These are phyloP conservation scores for Xerocomus amazonicus DNA, from an alignment of 1,284 basidiomycete genomes.

Conservation along the genomic window DNA sequence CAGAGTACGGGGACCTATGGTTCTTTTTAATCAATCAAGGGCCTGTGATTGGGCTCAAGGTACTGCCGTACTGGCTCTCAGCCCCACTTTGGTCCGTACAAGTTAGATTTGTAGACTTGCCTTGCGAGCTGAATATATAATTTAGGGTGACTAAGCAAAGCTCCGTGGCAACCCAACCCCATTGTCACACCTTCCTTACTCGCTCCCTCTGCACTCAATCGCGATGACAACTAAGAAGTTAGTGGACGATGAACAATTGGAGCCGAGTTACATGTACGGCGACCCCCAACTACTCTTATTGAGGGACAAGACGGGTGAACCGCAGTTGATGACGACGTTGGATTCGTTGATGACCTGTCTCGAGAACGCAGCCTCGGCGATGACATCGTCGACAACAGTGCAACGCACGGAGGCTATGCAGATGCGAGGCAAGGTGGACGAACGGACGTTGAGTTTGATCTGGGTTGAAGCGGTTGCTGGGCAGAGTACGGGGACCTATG, in stretches of 20 bases:
- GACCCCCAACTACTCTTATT: constrained; percentile 70
- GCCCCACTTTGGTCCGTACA: too few relatives aligned
- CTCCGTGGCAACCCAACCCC: too few relatives aligned
- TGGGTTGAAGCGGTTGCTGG: constrained; percentile 15
- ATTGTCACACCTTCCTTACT: too few relatives aligned
- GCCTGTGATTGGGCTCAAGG: too few relatives aligned
- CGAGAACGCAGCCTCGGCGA: constrained; percentile 72
- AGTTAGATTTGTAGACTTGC: too few relatives aligned
- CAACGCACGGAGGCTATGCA: constrained; percentile 30
- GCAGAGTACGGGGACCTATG: constrained; percentile 3
- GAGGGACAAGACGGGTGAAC: constrained; percentile 70
- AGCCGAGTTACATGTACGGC: constrained; percentile 45
- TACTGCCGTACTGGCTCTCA: too few relatives aligned
- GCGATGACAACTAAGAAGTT: too few relatives aligned
- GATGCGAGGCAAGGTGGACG: constrained; percentile 39
- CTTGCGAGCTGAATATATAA: too few relatives aligned
- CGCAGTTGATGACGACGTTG: constrained; percentile 71
- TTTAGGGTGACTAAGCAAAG: too few relatives aligned
- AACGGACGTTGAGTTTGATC: constrained; percentile 32
- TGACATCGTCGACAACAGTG: constrained; percentile 39
- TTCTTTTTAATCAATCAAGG: too few relatives aligned
- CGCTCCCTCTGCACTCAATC: too few relatives aligned
- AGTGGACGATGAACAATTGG: constrained; percentile 35
- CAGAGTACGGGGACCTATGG: not conserved
- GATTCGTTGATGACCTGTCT: constrained; percentile 76